Base-by-base conservation (phyloP, 345 rosid genomes). In the Camelina laxa region DNA sequence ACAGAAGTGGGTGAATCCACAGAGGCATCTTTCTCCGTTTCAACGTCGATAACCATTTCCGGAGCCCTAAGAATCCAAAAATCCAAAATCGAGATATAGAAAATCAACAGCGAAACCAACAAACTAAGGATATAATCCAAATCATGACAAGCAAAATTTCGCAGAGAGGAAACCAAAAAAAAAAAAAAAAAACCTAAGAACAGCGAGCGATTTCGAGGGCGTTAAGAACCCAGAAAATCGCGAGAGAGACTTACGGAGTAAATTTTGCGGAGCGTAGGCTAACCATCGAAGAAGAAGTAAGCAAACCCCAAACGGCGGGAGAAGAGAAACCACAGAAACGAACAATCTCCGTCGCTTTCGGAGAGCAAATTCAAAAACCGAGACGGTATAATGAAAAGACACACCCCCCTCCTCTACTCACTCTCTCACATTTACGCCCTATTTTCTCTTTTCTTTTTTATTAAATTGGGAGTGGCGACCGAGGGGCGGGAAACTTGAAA, bases 1-100 rank as follows among this genome's bases (percentile, higher is more conserved):
- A 94, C 98, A 60, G 98, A 94, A 56, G 90, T 91, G 51, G 96
- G 97, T 11, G 98, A 93, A 55, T 86, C 92, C 20, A 81, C 91
- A 20, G 87, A 56, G 10, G 60, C 83, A 14, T 75, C 89, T 24
- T 61, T 82, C 80, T 84, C 84, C 77, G 74, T 41, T 61, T 71
- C 83, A 7, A 67, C 53, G 51, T 73, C 79, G 30, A 73, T 41
- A 16, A 20, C 75, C 81, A 80, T 82, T 74, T 60, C 56, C 62
- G 48, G 79, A 73, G 60, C 87, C 88, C 83, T 77, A 76, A 47
- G 60, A 54, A 57, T 49, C 59, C 47, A 5, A 19, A 48, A 57
- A 65, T 22, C 10, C 21, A 61, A 50, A 56, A 45, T 45, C 22
- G 36, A 49, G 21, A 9, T 16, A 50, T 3, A 9, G 35, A 41